Conservation (phyloP, 2,329 filamentous ascomycete genomes). For the Diaporthe caulivora region DNA sequence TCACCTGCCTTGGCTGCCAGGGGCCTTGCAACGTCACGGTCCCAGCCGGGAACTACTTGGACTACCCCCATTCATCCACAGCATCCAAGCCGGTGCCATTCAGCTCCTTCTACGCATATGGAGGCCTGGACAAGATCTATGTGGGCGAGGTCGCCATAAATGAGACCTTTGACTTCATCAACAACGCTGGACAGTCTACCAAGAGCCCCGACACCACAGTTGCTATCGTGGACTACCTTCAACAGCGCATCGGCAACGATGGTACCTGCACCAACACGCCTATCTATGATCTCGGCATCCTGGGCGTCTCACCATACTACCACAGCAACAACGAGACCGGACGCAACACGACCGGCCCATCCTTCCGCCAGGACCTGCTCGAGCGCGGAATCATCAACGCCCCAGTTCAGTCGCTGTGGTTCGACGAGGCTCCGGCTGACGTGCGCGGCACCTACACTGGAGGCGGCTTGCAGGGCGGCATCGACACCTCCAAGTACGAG, state of each 20-base stretch:
- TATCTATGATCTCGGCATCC: constrained; percentile 47
- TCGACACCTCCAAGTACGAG: constrained; percentile 50
- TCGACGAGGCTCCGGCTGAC: constrained; percentile 46
- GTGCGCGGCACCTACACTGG: constrained; percentile 46
- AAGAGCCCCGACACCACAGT: constrained; percentile 44
- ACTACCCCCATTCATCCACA: constrained; percentile 32
- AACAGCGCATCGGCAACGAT: constrained; percentile 41
- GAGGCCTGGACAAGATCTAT: constrained; percentile 41
- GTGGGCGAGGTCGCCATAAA: constrained; percentile 39
- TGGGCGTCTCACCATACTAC: constrained; percentile 47
- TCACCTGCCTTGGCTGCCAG: constrained; percentile 27
- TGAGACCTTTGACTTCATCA: constrained; percentile 45
- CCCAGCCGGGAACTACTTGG: constrained; percentile 8
- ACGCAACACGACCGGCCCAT: constrained; percentile 43
- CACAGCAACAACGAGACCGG: constrained; percentile 26
- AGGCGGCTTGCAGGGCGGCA: constrained; percentile 49
- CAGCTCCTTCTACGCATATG: constrained; percentile 40
- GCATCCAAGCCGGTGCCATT: constrained; percentile 34
- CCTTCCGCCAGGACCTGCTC: constrained; percentile 49
- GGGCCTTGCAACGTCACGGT: constrained; percentile 39
- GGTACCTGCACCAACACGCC: constrained; percentile 37
- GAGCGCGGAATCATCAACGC: constrained; percentile 45
- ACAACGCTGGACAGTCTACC: constrained; percentile 30
- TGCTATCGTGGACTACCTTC: constrained; percentile 45
- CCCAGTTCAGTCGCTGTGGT: constrained; percentile 50